Base-by-base conservation (phyloP, 176 grass and related monocot genomes). In the Ampelocalamus luodianensis region DNA sequence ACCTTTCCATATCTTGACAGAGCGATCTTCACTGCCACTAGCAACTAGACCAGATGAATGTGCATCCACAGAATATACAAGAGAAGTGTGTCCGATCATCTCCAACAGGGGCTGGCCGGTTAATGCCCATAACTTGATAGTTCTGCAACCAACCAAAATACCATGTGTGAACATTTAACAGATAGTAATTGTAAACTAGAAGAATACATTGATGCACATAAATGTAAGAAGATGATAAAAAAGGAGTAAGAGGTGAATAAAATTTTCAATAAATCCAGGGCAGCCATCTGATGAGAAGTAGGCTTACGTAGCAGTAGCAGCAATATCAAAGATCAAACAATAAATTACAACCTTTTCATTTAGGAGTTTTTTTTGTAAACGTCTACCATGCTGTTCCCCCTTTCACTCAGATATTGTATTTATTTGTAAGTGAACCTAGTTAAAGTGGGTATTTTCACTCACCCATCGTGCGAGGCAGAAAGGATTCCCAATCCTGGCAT, bases 1-100 rank as follows among this genome's bases (percentile, higher is more conserved):
- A 98, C 96, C 96, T 96, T 90, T 95, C 96, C 96, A 99, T 89
- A 99, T 89, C 81, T 99, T 99, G 6, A 94, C 82, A 62, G 89
- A 92, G 22, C 86, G 82, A 75, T 99, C 96, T 88, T 99, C 96
- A 79, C 96, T 94, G 60, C 93, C 93, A 89, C 93, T 99, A 74
- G 93, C 96, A 95, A 99, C 83, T 72, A 94, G 83, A 86, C 96
- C 96, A 59, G 93, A 99, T 26, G 90, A 89, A 89, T 99, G 90
- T 49, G 88, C 85, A 50, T 92, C 93, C 38, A 99, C 93, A 56
- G 93, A 98, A 94, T 99, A 99, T 71, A 99, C 90, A 65, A 99
- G 93, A 90, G 96, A 99, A 82, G 89, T 92, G 77, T 99, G 96
- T 13, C 93, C 96, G 49, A 91, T 79, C 96, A 99, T 93, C 79